These are phyloP conservation scores for Xanthoceras sorbifolium DNA, from an alignment of 345 rosid species.

Conservation along the genomic window DNA sequence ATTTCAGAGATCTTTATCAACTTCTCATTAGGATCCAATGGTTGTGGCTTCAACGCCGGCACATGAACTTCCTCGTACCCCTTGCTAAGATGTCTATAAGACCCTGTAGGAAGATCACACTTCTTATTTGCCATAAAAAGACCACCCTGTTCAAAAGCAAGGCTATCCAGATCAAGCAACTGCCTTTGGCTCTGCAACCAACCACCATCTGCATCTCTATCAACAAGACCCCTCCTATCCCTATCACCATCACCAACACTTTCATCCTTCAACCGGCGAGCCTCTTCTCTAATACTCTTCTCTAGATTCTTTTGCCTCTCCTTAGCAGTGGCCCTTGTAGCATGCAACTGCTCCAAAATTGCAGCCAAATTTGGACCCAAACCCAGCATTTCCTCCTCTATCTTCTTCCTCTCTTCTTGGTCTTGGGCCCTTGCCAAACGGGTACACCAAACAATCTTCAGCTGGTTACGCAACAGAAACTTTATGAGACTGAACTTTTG, in stretches of 20 bases:
- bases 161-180: conserved; percentile 77
- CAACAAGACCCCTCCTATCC: conserved; percentile 59
- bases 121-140: conserved; percentile 86
- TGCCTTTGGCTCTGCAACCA: conserved; percentile 87
- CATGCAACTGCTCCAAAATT: conserved; percentile 90
- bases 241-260: conserved; percentile 63
- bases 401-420: conserved; percentile 72
- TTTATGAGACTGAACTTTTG: conserved; percentile 82
- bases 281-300: conserved; percentile 95
- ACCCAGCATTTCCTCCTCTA: conserved; percentile 80
- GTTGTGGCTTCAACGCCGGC: conserved; percentile 70
- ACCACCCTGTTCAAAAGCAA: conserved; percentile 87
- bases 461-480: conserved; percentile 62
- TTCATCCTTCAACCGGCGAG: conserved; percentile 84
- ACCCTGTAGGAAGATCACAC: conserved; percentile 83
- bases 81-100: conserved; percentile 60
- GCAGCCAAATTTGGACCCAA: conserved; percentile 72
- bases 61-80: conserved; percentile 97
- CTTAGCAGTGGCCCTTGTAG: conserved; percentile 90
- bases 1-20: conserved; percentile 77
- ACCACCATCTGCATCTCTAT: conserved; percentile 70
- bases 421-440: conserved; percentile 94
- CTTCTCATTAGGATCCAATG: conserved; percentile 59
- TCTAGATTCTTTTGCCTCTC: conserved; percentile 92
- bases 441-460: conserved; percentile 93